Evolutionary conservation across 31 red algal genomes (phyloP).

Genomic region (Endocladia muricata): DNA sequence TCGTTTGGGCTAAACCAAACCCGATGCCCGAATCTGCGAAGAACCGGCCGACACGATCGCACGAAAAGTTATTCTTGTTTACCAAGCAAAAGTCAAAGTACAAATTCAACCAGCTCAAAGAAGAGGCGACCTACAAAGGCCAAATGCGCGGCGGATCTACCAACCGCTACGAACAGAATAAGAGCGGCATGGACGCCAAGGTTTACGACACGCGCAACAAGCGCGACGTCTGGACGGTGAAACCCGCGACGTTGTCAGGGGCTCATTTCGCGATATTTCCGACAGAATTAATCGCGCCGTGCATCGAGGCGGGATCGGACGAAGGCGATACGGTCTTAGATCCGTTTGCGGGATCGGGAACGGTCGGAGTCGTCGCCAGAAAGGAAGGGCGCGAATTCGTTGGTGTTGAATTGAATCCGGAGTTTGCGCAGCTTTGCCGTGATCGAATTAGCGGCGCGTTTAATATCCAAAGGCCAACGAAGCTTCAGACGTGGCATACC

Average conservation of each 20-base stretch:
- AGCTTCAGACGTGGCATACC: no score
- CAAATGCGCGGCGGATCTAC: neutral
- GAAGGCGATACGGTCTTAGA: neutral
- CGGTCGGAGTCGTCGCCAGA: no score
- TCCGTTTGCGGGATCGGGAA: no score
- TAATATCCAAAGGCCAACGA: no score
- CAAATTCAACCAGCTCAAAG: neutral
- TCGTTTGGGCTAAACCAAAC: conserved; percentile 4
- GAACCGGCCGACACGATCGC: neutral
- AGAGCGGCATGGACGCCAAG: neutral
- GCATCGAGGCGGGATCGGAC: neutral
- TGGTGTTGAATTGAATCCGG: no score
- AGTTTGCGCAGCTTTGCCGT: no score
- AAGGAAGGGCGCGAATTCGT: no score
- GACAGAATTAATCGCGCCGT: neutral
- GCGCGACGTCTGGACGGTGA: neutral
- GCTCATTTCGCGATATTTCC: conserved; percentile 3
- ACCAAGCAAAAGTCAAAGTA: conserved; percentile 4
- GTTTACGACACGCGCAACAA: neutral
- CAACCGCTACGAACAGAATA: neutral
- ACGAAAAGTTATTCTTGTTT: neutral
- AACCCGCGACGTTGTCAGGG: neutral
- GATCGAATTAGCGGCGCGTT: no score
- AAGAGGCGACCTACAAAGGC: neutral
- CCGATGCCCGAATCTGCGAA: conserved; percentile 5